Percentiles rank a stretch among this genome's conserved stretches.
Evolutionary conservation across 352 stramenopile genomes (phyloP).

Genomic region (Thalassiosira pacifica): DNA sequence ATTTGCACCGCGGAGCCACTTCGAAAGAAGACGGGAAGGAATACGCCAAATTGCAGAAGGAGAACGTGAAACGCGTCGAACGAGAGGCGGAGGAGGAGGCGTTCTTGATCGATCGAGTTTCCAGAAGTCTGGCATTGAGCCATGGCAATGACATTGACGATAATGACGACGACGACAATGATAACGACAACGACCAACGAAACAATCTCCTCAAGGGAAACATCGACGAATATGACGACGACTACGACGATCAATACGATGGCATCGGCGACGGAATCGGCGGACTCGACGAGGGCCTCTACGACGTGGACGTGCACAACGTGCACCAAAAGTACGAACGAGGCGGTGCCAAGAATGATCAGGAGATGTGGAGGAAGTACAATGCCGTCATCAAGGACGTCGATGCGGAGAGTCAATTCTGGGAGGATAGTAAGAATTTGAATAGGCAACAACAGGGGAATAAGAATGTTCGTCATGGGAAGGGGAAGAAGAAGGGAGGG

Average conservation of each 20-base stretch:
- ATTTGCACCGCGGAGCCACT: conserved; percentile 53
- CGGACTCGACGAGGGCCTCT: conserved; percentile 61
- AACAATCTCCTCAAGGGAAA: conserved; percentile 30
- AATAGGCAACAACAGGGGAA: conserved; percentile 52
- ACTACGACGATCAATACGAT: conserved; percentile 88
- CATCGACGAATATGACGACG: conserved; percentile 81
- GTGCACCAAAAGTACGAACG: conserved; percentile 78
- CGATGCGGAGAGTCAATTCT: conserved; percentile 66
- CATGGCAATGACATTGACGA: not conserved
- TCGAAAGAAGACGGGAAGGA: conserved; percentile 62
- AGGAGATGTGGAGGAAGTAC: conserved; percentile 75
- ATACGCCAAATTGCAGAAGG: conserved; percentile 59
- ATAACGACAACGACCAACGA: conserved; percentile 15
- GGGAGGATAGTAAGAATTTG: conserved; percentile 78
- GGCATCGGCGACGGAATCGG: conserved; percentile 66
- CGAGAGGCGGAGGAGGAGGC: conserved; percentile 66
- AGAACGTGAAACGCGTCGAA: conserved; percentile 51
- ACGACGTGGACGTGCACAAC: conserved; percentile 79
- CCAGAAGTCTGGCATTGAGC: conserved; percentile 18
- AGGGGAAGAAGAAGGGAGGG: conserved; percentile 37
- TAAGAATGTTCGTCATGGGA: conserved; percentile 36
- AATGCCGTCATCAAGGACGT: conserved; percentile 65
- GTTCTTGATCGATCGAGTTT: conserved; percentile 60
- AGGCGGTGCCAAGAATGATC: conserved; percentile 55
- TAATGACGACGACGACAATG: not conserved